These are phyloP conservation scores for Elymus sibiricus DNA, from an alignment of 176 grass and related monocot species.

Conservation along the genomic window DNA sequence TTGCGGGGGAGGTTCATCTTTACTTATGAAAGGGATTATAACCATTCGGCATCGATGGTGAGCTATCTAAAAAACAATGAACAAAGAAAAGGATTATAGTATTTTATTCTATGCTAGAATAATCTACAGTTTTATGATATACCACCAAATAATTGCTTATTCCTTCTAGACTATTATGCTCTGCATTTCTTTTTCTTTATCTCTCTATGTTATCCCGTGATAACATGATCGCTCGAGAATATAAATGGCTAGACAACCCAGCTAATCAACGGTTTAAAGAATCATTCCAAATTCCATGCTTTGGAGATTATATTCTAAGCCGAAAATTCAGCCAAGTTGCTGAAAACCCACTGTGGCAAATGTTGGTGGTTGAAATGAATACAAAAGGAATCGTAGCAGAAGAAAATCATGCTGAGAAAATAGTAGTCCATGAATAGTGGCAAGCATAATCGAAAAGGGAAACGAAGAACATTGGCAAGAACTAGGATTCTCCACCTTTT, in stretches of 20 bases:
- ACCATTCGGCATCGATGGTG: no score
- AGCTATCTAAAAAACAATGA: no score
- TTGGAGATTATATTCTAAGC: not conserved
- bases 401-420: not conserved
- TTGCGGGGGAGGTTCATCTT: not conserved
- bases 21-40: no score
- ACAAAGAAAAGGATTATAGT: not conserved
- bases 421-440: not conserved
- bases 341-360: not conserved
- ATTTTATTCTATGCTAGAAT: not conserved
- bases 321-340: conserved; percentile 28
- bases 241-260: not conserved
- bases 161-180: not conserved
- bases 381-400: not conserved
- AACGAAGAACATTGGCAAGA: not conserved
- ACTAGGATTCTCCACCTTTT: conserved; percentile 33
- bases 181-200: not conserved
- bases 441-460: not conserved
- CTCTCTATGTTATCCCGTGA: not conserved
- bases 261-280: not conserved
- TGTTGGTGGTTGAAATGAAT: conserved; percentile 12
- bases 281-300: not conserved
- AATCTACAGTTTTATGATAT: not conserved
- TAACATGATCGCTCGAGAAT: not conserved
- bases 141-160: not conserved